phyloP scores from a whole-genome alignment of 2,329 filamentous ascomycete genomes.

The Beauveria sp. region DNA sequence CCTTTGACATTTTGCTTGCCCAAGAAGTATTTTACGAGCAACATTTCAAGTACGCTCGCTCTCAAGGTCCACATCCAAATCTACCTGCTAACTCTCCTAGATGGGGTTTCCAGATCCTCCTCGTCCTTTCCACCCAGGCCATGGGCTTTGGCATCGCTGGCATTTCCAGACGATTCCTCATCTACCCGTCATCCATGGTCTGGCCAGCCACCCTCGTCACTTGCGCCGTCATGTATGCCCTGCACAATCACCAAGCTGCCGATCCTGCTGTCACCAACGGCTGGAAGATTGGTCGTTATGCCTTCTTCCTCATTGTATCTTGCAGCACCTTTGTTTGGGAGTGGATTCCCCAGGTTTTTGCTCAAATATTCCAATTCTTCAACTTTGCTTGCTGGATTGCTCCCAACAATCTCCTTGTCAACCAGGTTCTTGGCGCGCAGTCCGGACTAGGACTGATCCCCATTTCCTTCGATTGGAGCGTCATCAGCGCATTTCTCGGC shows the following conservation, averaged over 20 bases:
- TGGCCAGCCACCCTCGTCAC: constrained; percentile 57
- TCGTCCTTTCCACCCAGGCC: constrained; percentile 53
- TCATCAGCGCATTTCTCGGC: constrained; percentile 47
- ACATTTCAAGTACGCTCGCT: constrained; percentile 30
- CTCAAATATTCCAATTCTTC: constrained; percentile 51
- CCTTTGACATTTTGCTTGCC: constrained; percentile 34
- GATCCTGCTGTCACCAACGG: constrained; percentile 40
- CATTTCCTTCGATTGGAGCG: constrained; percentile 60
- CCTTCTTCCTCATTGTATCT: constrained; percentile 48
- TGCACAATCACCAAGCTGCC: constrained; percentile 52
- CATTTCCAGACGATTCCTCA: constrained; percentile 49
- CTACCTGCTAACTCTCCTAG: not conserved
- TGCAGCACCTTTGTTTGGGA: constrained; percentile 47
- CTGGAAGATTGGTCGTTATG: constrained; percentile 52
- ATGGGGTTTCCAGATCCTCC: constrained; percentile 52
- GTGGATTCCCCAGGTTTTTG: constrained; percentile 52
- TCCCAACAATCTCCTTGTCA: constrained; percentile 52
- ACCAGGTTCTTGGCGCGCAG: constrained; percentile 57
- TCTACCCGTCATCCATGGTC: constrained; percentile 56
- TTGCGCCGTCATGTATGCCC: constrained; percentile 53
- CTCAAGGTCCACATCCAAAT: not conserved
- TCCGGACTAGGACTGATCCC: constrained; percentile 55
- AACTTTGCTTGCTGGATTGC: constrained; percentile 56
- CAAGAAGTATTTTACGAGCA: constrained; percentile 43
- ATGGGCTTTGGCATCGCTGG: constrained; percentile 59